Percentiles rank a stretch among this genome's conserved stretches.
Evolutionary conservation across 2,329 filamentous ascomycete genomes (phyloP).

Genomic region (Ceratocystis colombiana): DNA sequence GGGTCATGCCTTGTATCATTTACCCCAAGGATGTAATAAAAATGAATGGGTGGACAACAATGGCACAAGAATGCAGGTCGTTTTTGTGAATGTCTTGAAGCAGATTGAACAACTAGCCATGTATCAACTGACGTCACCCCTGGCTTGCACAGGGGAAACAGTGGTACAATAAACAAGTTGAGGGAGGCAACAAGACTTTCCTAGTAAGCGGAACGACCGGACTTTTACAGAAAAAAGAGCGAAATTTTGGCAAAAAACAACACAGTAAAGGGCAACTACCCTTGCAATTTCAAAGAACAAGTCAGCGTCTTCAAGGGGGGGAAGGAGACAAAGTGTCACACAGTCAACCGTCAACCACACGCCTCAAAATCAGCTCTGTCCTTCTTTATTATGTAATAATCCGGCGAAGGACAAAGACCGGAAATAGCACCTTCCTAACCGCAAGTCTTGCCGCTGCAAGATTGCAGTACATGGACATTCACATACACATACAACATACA

Average conservation of each 20-base stretch:
- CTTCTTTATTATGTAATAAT: background rate
- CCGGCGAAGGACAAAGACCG: background rate
- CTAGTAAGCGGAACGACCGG: slow-evolving; percentile 12
- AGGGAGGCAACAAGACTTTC: background rate
- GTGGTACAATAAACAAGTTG: background rate
- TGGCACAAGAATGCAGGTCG: background rate
- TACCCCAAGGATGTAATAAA: background rate
- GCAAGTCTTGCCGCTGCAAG: no score
- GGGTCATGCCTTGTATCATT: background rate
- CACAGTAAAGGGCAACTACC: background rate
- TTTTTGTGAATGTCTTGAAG: background rate
- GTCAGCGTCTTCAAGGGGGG: background rate
- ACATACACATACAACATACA: background rate
- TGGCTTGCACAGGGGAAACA: background rate
- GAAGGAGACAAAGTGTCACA: background rate
- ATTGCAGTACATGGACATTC: background rate
- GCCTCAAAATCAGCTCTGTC: background rate
- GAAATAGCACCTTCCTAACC: no score
- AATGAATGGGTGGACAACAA: background rate
- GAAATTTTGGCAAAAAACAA: background rate
- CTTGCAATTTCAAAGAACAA: slow-evolving; percentile 12
- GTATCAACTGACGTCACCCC: slow-evolving; percentile 12
- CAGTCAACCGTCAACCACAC: background rate
- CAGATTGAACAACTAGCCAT: background rate
- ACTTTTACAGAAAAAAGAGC: slow-evolving; percentile 10